These are phyloP conservation scores for Nothophytophthora sp. DNA, from an alignment of 352 stramenopile genomes.

Conservation along the genomic window DNA sequence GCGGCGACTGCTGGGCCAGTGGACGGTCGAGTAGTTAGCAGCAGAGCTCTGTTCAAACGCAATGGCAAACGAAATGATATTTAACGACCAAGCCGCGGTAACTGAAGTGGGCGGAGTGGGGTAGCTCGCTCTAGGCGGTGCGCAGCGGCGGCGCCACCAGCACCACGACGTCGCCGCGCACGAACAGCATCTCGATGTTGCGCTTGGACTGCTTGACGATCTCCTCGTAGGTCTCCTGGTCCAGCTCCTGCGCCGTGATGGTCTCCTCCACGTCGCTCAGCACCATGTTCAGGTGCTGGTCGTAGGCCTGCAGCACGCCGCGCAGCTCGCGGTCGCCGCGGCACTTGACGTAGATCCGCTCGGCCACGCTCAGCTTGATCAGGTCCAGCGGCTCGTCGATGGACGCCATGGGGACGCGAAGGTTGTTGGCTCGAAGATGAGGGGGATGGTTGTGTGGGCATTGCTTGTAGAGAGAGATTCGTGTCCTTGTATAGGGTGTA, in stretches of 20 bases:
- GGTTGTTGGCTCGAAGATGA: too few relatives aligned
- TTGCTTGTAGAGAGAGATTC: too few relatives aligned
- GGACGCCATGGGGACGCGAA: constrained; percentile 82
- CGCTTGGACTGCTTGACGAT: constrained; percentile 96
- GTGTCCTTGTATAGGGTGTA: too few relatives aligned
- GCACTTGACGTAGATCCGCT: constrained; percentile 99
- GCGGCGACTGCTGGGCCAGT: constrained; percentile 19
- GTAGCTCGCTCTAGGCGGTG: too few relatives aligned
- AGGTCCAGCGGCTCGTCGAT: constrained; percentile 98
- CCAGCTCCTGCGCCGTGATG: constrained; percentile 96
- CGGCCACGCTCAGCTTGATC: constrained; percentile 98
- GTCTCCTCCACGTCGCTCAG: constrained; percentile 99
- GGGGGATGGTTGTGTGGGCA: too few relatives aligned
- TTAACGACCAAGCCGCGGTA: neutral
- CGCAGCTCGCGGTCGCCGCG: constrained; percentile 96
- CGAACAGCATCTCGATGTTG: constrained; percentile 99
- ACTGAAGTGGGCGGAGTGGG: too few relatives aligned
- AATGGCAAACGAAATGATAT: neutral
- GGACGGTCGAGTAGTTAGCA: too few relatives aligned
- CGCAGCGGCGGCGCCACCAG: constrained; percentile 97
- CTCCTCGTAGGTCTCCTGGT: constrained; percentile 98
- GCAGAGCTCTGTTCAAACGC: neutral
- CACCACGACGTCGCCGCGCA: constrained; percentile 98
- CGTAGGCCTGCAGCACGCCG: constrained; percentile 97
- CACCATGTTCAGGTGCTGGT: constrained; percentile 99